Evolutionary conservation across 164 flowering plant species (phyloP).

Genomic region (Akebia trifoliata): DNA sequence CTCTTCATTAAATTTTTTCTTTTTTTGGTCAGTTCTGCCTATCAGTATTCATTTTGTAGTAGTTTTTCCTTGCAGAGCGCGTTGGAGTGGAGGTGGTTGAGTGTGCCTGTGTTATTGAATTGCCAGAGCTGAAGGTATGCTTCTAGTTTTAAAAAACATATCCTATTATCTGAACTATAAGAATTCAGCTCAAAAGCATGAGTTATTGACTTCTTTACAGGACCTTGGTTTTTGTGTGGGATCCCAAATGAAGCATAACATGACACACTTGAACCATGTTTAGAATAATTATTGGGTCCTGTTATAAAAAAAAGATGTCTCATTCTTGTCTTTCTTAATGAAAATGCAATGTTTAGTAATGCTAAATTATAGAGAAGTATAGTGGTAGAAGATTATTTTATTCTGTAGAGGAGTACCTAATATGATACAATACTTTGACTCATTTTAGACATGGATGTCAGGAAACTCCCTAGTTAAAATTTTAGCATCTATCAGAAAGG

Average conservation of each 20-base stretch:
- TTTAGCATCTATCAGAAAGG: too few relatives aligned
- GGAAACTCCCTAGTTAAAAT: too few relatives aligned
- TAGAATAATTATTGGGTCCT: too few relatives aligned
- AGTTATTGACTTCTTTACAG: neutral
- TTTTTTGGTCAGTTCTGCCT: neutral
- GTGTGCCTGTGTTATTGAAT: slow-evolving; percentile 89
- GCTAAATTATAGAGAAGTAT: neutral
- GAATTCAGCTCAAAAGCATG: neutral
- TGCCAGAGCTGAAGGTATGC: slow-evolving; percentile 76
- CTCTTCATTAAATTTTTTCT: neutral
- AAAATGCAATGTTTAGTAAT: neutral
- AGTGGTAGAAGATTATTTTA: neutral
- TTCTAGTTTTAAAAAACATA: neutral
- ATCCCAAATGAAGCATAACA: neutral
- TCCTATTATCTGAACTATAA: slow-evolving; percentile 1
- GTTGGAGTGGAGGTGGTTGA: slow-evolving; percentile 84
- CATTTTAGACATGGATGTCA: too few relatives aligned
- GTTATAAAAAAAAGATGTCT: neutral
- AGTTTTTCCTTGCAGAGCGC: slow-evolving; percentile 56
- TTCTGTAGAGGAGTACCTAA: neutral
- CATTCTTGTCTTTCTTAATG: neutral
- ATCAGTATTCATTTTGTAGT: neutral
- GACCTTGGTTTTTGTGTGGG: too few relatives aligned
- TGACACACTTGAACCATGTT: too few relatives aligned
- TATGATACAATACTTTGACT: too few relatives aligned